Percentiles rank a stretch among this genome's conserved stretches.
Conservation (phyloP, 352 stramenopile species). For the Globisporangium yorkense region DNA sequence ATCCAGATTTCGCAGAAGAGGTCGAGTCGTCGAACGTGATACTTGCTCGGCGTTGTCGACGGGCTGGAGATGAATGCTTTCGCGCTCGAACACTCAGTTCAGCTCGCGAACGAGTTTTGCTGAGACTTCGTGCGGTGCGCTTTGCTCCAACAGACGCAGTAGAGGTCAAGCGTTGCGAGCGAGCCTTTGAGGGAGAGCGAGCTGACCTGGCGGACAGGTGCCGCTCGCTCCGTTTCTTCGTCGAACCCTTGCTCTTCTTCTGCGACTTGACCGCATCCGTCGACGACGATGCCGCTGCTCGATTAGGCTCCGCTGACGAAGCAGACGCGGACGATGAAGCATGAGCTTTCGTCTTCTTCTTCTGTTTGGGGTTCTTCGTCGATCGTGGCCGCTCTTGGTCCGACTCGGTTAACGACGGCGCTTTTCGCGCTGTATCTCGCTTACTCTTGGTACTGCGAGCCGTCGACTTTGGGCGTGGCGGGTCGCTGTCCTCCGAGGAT, state of each 20-base stretch:
- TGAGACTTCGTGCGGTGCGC: neutral
- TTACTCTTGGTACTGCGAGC: neutral
- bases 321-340: neutral
- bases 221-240: conserved; percentile 4
- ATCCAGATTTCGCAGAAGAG: conserved; percentile 9
- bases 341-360: neutral
- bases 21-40: neutral
- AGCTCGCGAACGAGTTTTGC: neutral
- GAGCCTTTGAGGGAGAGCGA: conserved; percentile 1
- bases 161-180: conserved; percentile 1
- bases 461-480: neutral
- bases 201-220: neutral
- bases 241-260: conserved; percentile 1
- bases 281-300: neutral
- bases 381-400: conserved; percentile 2
- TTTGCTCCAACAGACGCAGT: neutral
- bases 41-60: neutral
- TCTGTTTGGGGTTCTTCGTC: neutral
- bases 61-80: neutral
- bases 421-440: neutral
- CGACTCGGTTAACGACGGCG: conserved; percentile 7
- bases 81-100: too few species aligned
- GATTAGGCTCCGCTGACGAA: neutral
- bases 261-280: neutral
- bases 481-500: neutral